phyloP scores from a whole-genome alignment of 1,284 basidiomycete genomes.

The Termitomyces sp. region DNA sequence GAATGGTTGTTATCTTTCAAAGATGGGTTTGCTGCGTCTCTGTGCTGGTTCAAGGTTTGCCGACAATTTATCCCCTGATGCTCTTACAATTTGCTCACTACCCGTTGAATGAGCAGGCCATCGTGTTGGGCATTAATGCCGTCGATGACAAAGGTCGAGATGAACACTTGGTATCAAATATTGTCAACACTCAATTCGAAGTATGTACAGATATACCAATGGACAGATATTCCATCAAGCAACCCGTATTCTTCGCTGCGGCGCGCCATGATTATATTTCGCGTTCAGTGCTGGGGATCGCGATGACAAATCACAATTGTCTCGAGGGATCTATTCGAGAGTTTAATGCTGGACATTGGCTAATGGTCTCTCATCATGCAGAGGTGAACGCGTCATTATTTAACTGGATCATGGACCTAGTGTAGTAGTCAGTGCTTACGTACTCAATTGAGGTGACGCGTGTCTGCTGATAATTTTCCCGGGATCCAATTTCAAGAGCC shows the following conservation, averaged over 20 bases:
- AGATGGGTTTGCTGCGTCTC: conserved; percentile 17
- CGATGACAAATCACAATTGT: conserved; percentile 14
- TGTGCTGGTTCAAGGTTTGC: conserved; percentile 22
- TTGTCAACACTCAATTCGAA: neutral
- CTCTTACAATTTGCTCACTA: too few species aligned
- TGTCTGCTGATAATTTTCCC: conserved; percentile 9
- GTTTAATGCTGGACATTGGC: conserved; percentile 17
- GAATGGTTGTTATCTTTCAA: conserved; percentile 13
- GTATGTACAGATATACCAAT: conserved; percentile 12
- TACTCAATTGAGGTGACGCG: conserved; percentile 11
- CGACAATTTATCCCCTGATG: neutral
- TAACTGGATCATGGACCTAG: conserved; percentile 29
- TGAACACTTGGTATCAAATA: neutral
- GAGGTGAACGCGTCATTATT: conserved; percentile 25
- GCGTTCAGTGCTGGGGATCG: conserved; percentile 16
- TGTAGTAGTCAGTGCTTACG: conserved; percentile 11
- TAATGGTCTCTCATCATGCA: conserved; percentile 20
- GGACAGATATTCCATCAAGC: conserved; percentile 14
- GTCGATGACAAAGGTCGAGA: conserved; percentile 26
- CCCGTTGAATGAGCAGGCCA: conserved; percentile 15
- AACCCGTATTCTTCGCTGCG: conserved; percentile 17
- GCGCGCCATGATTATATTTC: conserved; percentile 18
- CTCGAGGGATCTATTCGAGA: conserved; percentile 14
- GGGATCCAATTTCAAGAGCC: conserved; percentile 1
- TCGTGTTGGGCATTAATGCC: conserved; percentile 24